Percentiles rank a stretch among this genome's conserved stretches.
Evolutionary conservation across 2,329 filamentous ascomycete species (phyloP).

Genomic region (Anisogramma anomala): DNA sequence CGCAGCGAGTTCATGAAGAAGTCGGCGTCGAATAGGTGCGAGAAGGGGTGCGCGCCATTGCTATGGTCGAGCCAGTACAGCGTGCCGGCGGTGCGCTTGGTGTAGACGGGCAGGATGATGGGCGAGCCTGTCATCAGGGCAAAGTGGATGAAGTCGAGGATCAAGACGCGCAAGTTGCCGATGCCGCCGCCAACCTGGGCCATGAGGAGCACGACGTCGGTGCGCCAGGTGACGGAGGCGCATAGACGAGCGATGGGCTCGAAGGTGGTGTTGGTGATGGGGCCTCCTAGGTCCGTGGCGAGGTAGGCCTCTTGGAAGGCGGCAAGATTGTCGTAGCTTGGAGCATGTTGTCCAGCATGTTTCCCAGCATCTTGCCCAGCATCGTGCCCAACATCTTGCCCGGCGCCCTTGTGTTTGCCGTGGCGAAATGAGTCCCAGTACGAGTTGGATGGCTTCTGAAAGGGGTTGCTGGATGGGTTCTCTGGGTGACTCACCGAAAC

Average conservation of each 20-base stretch:
- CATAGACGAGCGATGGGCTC: not conserved
- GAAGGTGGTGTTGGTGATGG: not conserved
- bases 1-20: not conserved
- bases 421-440: too few species aligned
- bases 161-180: conserved; percentile 3
- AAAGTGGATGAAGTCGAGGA: conserved; percentile 8
- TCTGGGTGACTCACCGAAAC: too few species aligned
- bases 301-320: conserved; percentile 3
- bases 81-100: conserved; percentile 4
- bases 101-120: conserved; percentile 2
- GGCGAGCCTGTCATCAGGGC: conserved; percentile 1
- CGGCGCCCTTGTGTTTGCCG: too few species aligned
- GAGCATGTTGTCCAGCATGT: too few species aligned
- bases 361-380: too few species aligned
- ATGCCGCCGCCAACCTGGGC: conserved; percentile 1
- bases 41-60: conserved; percentile 4
- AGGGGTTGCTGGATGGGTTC: too few species aligned
- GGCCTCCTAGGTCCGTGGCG: conserved; percentile 3
- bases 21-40: conserved; percentile 3
- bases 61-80: conserved; percentile 7
- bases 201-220: conserved; percentile 3
- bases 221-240: not conserved
- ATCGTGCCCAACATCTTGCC: too few species aligned
- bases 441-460: too few species aligned
- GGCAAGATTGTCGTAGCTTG: not conserved